These are phyloP conservation scores for Alternaria conjuncta DNA, from an alignment of 2,329 filamentous ascomycete species.

Conservation along the genomic window DNA sequence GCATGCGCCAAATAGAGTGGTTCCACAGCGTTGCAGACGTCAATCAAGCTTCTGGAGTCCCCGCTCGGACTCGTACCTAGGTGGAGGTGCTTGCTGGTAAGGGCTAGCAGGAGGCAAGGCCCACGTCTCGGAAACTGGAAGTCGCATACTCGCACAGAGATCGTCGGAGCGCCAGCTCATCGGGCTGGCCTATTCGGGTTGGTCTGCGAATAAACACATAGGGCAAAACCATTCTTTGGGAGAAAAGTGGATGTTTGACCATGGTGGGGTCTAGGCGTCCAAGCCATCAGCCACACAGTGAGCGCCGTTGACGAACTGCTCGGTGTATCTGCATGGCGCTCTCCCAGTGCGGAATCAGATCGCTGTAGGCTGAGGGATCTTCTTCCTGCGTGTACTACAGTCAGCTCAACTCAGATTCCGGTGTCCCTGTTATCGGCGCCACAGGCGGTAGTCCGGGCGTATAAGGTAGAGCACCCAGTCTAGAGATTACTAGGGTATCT, in stretches of 20 bases:
- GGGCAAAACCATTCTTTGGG: slow-evolving; percentile 15
- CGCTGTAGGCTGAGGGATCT: slow-evolving; percentile 20
- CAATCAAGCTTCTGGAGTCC: slow-evolving; percentile 27
- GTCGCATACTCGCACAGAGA: slow-evolving; percentile 24
- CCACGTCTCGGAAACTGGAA: slow-evolving; percentile 28
- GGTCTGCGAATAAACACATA: slow-evolving; percentile 24
- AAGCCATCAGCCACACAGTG: slow-evolving; percentile 3
- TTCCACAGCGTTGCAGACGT: slow-evolving; percentile 26
- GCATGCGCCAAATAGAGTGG: slow-evolving; percentile 6
- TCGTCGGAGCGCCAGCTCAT: slow-evolving; percentile 25
- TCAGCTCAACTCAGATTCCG: slow-evolving; percentile 22
- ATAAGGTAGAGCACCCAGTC: slow-evolving; percentile 14
- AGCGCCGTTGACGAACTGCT: slow-evolving; percentile 16
- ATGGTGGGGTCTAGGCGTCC: slow-evolving; percentile 15
- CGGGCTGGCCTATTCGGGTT: slow-evolving; percentile 29
- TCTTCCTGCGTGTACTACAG: slow-evolving; percentile 17
- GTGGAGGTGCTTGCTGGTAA: slow-evolving; percentile 30
- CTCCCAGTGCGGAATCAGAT: background rate
- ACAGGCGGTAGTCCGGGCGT: slow-evolving; percentile 16
- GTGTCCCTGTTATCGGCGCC: slow-evolving; percentile 32
- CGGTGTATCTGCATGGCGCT: background rate
- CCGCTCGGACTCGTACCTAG: slow-evolving; percentile 29
- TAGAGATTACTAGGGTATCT: slow-evolving; percentile 13
- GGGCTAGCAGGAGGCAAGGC: slow-evolving; percentile 28
- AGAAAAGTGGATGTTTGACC: slow-evolving; percentile 24